phyloP scores from a whole-genome alignment of 495 filamentous ascomycete genomes.

The Podospora appendiculata region DNA sequence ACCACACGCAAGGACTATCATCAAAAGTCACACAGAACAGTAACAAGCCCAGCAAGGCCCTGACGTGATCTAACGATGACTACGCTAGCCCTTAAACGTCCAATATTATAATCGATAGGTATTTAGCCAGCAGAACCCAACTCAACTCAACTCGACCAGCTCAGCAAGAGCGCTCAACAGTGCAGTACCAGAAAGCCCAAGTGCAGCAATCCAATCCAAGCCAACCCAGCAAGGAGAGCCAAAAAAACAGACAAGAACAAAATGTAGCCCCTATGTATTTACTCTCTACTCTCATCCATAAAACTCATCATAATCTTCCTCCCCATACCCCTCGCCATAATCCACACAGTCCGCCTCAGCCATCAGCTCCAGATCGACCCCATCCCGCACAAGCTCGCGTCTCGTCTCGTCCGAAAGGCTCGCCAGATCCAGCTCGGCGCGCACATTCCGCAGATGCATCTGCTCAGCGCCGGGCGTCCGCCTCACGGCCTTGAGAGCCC shows the following conservation, averaged over 20 bases:
- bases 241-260: neutral
- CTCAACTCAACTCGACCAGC: too few species aligned
- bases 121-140: too few species aligned
- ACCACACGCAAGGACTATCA: too few species aligned
- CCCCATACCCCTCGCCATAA: constrained; percentile 3
- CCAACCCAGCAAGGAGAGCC: neutral
- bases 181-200: too few species aligned
- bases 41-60: too few species aligned
- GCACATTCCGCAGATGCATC: constrained; percentile 15
- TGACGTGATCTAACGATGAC: too few species aligned
- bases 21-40: too few species aligned
- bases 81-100: too few species aligned
- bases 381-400: constrained; percentile 8
- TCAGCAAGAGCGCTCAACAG: too few species aligned
- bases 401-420: constrained; percentile 8
- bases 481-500: neutral
- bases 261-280: too few species aligned
- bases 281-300: neutral
- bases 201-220: too few species aligned
- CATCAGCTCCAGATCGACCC: constrained; percentile 5
- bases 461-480: neutral
- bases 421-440: constrained; percentile 18
- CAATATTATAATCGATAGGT: too few species aligned
- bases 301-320: neutral
- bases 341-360: constrained; percentile 3